Conservation (phyloP, 805 yeast genomes). For the Monosporozyma yasuniensis region DNA sequence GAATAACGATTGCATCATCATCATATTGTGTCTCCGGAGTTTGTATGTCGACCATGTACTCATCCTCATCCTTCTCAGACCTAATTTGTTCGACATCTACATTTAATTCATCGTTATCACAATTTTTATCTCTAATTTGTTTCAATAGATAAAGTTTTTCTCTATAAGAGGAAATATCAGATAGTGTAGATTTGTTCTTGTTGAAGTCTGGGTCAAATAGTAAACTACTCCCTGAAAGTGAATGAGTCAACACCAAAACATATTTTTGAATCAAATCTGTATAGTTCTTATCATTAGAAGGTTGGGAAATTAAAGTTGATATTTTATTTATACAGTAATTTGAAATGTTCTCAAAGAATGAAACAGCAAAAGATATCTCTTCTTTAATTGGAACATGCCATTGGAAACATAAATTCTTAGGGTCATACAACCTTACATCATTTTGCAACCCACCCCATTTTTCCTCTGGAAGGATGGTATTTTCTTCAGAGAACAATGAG, state of each 20-base stretch:
- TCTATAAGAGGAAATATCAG: conserved; percentile 6
- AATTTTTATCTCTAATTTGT: conserved; percentile 29
- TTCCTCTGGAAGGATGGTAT: conserved; percentile 31
- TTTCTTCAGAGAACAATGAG: conserved; percentile 42
- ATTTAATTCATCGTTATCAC: conserved; percentile 31
- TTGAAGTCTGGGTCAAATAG: conserved; percentile 66
- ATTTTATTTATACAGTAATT: conserved; percentile 38
- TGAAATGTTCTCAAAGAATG: conserved; percentile 44
- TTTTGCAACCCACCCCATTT: conserved; percentile 76
- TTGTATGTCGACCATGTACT: conserved; percentile 18
- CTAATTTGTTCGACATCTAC: conserved; percentile 32
- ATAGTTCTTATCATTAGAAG: conserved; percentile 31
- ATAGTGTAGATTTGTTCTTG: conserved; percentile 23
- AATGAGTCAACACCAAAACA: conserved; percentile 48
- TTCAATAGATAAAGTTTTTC: conserved; percentile 18
- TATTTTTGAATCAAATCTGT: conserved; percentile 50
- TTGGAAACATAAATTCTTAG: conserved; percentile 42
- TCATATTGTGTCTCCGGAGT: conserved; percentile 4
- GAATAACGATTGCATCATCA: conserved; percentile 18
- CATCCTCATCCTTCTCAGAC: conserved; percentile 25
- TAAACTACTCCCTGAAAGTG: conserved; percentile 60
- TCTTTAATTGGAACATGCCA: conserved; percentile 67
- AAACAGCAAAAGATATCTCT: conserved; percentile 54
- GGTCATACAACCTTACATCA: conserved; percentile 39
- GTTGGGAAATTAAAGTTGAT: conserved; percentile 24